phyloP scores from a whole-genome alignment of 305 asterid species.

The Fraxinus dipetala region DNA sequence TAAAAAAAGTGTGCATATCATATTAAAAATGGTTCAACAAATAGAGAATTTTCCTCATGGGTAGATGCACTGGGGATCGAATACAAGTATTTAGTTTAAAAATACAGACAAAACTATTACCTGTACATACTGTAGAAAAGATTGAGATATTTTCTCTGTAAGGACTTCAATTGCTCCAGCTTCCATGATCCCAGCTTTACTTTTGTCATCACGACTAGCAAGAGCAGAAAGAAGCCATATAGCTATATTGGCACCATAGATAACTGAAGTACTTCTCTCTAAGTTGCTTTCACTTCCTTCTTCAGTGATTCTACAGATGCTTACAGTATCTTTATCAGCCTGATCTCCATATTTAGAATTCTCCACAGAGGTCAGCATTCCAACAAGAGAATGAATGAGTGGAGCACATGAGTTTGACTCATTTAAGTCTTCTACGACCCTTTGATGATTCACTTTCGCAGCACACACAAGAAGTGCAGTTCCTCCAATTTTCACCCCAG shows the following conservation, averaged over 20 bases:
- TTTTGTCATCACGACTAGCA: conserved; percentile 69
- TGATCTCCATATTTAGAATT: conserved; percentile 51
- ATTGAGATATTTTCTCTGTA: conserved; percentile 73
- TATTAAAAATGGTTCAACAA: background rate
- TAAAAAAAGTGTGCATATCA: background rate
- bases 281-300: conserved; percentile 31
- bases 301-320: conserved; percentile 56
- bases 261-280: conserved; percentile 64
- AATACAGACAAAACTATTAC: conserved; percentile 33
- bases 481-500: conserved; percentile 82
- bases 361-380: conserved; percentile 60
- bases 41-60: background rate
- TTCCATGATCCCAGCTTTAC: conserved; percentile 79
- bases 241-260: conserved; percentile 71
- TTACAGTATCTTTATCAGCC: conserved; percentile 51
- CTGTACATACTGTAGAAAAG: conserved; percentile 62
- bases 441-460: conserved; percentile 73
- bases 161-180: conserved; percentile 94
- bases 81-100: background rate
- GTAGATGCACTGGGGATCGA: background rate
- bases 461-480: conserved; percentile 88
- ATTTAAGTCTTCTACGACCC: conserved; percentile 72
- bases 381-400: conserved; percentile 80
- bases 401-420: conserved; percentile 55
- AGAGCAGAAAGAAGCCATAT: conserved; percentile 90